A percentile compares a stretch with the other conserved stretches of the same genome.
Evolutionary conservation across 2,329 filamentous ascomycete species (phyloP).

Genomic region (Clonostachys chloroleuca): DNA sequence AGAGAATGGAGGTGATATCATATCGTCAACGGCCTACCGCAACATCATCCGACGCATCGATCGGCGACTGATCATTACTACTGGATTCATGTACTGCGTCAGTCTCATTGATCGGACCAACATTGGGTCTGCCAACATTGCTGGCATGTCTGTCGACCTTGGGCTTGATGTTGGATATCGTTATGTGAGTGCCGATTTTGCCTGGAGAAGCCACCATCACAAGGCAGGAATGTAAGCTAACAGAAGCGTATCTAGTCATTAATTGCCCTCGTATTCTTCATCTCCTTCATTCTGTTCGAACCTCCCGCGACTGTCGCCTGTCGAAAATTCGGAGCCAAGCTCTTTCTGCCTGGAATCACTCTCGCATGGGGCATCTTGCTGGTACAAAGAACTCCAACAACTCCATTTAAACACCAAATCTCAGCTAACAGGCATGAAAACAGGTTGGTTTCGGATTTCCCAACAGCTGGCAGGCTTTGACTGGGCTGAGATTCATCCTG

Average conservation of each 20-base stretch:
- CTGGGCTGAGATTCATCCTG: constrained; percentile 8
- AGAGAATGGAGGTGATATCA: too few relatives aligned
- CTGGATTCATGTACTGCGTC: constrained; percentile 67
- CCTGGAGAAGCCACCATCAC: too few relatives aligned
- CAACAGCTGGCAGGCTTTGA: constrained; percentile 1
- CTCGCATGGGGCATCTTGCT: constrained; percentile 9
- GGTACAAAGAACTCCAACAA: background rate
- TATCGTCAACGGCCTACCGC: background rate
- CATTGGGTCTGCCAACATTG: constrained; percentile 45
- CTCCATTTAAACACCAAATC: too few relatives aligned
- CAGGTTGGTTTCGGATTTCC: constrained; percentile 7
- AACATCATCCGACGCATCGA: constrained; percentile 69
- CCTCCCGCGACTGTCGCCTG: constrained; percentile 10
- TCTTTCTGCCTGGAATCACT: constrained; percentile 11
- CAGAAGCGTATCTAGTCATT: constrained; percentile 1
- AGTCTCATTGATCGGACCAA: constrained; percentile 57
- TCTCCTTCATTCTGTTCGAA: constrained; percentile 12
- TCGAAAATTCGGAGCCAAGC: constrained; percentile 11
- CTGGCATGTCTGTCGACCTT: constrained; percentile 16
- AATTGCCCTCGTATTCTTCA: constrained; percentile 12
- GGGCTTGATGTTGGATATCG: constrained; percentile 47
- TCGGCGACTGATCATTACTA: constrained; percentile 54
- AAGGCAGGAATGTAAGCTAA: too few relatives aligned
- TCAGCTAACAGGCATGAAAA: too few relatives aligned
- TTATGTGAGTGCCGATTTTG: constrained; percentile 25